Evolutionary conservation across 495 filamentous ascomycete genomes (phyloP), one percentile per base, ranked within the genome.

Genomic region (Lepidopterella palustris): DNA sequence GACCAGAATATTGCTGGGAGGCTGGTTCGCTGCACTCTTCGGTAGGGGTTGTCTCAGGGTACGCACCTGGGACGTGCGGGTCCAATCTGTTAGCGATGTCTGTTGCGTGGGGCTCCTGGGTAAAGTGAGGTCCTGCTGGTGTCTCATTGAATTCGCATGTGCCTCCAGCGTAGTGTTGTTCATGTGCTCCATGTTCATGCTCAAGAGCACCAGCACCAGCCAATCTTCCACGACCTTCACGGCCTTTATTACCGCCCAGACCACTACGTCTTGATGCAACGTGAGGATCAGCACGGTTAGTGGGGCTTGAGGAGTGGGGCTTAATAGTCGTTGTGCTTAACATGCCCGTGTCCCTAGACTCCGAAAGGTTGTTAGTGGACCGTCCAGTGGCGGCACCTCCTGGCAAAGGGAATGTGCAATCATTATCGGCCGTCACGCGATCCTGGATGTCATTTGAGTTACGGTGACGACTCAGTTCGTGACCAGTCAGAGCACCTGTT

Each of bases 1-100:
- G 56, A 24, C 66, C 63, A 40, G 68, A 66, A 55, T 73, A 70
- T 52, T 67, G 72, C 28, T 64, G 32, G 2, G 47, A 50, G 10
- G 47, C 20, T 15, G 60, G 51, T 13, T 58, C 24, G 15, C 28
- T 8, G 10, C 45, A 24, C 45, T 60, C 53, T 8, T 55, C 55
- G 11, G 55, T 31, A 24, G 63, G 57, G 15, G 55, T 66, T 10
- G 52, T 29, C 11, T 53, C 50, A 5, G 68, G 65, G 21, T 58
- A 67, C 26, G 59, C 63, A 32, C 65, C 63, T 15, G 65, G 63
- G 45, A 70, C 51, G 31, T 70, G 65, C 5, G 68, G 68, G 51
- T 62, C 62, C 13, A 52, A 32, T 50, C 29, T 49, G 52, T 68
- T 66, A 6, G 66, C 62, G 5, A 61, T 68, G 21, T 66, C 57